Evolutionary conservation across 345 rosid species (phyloP).

Genomic region (Hypericum perforatum): DNA sequence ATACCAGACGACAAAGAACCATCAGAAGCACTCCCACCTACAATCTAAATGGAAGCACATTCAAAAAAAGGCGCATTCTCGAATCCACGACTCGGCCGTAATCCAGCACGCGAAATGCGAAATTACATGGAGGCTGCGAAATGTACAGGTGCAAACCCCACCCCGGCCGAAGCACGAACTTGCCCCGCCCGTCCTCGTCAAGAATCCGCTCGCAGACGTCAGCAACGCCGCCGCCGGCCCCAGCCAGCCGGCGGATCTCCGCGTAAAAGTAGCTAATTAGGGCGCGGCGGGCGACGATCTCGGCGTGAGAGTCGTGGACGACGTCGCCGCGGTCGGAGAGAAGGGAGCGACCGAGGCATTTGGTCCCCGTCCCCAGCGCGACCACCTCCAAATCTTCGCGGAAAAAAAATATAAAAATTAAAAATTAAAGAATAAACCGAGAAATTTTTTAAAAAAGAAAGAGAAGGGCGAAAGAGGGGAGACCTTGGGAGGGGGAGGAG

Average conservation of each 20-base stretch:
- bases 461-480: not conserved
- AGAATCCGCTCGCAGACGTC: slow-evolving; percentile 20
- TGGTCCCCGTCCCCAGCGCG: slow-evolving; percentile 80
- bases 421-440: not conserved
- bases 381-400: slow-evolving; percentile 49
- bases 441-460: not conserved
- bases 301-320: slow-evolving; percentile 88
- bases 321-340: slow-evolving; percentile 63
- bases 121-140: slow-evolving; percentile 89
- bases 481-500: slow-evolving; percentile 71
- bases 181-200: slow-evolving; percentile 20
- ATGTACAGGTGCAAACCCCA: slow-evolving; percentile 70
- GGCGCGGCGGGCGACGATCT: slow-evolving; percentile 73
- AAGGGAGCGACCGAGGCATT: slow-evolving; percentile 56
- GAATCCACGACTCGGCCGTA: not conserved
- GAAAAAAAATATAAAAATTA: not conserved
- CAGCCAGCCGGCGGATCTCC: slow-evolving; percentile 40
- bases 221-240: slow-evolving; percentile 18
- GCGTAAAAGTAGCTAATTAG: slow-evolving; percentile 65
- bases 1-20: slow-evolving; percentile 23
- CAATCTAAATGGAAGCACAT: slow-evolving; percentile 5
- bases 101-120: slow-evolving; percentile 2
- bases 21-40: slow-evolving; percentile 65
- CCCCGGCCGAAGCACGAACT: slow-evolving; percentile 43
- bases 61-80: not conserved